Conservation (phyloP, 495 filamentous ascomycete species). For the Tuber borchii region DNA sequence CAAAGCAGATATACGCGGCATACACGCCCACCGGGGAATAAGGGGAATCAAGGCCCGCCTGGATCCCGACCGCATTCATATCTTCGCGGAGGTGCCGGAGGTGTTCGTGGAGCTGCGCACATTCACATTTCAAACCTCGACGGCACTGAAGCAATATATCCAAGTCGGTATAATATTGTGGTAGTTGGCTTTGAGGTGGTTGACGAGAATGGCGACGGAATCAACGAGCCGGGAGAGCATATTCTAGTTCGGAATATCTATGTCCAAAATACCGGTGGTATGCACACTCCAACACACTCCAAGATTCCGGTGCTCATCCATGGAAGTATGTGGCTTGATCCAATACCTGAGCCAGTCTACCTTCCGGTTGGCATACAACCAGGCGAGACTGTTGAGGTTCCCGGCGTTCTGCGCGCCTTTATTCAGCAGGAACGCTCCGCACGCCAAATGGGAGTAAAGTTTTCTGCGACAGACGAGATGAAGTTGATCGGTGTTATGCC, state of each 20-base stretch:
- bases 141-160: constrained; percentile 41
- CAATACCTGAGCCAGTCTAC: constrained; percentile 23
- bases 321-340: constrained; percentile 24
- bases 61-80: constrained; percentile 25
- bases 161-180: constrained; percentile 42
- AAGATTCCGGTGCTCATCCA: constrained; percentile 25
- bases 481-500: constrained; percentile 23
- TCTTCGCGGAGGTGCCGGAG: constrained; percentile 35
- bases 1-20: constrained; percentile 15
- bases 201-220: constrained; percentile 48
- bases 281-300: constrained; percentile 28
- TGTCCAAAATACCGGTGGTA: constrained; percentile 44
- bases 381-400: constrained; percentile 28
- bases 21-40: constrained; percentile 15
- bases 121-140: constrained; percentile 42
- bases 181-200: constrained; percentile 45
- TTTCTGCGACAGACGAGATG: constrained; percentile 20
- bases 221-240: constrained; percentile 49
- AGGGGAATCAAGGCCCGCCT: constrained; percentile 38
- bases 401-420: constrained; percentile 26
- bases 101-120: constrained; percentile 36
- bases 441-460: constrained; percentile 20
- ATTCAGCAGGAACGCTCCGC: constrained; percentile 20
- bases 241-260: constrained; percentile 45
- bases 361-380: constrained; percentile 32